phyloP scores from a whole-genome alignment of 345 rosid species.

The Bruguiera parviflora region DNA sequence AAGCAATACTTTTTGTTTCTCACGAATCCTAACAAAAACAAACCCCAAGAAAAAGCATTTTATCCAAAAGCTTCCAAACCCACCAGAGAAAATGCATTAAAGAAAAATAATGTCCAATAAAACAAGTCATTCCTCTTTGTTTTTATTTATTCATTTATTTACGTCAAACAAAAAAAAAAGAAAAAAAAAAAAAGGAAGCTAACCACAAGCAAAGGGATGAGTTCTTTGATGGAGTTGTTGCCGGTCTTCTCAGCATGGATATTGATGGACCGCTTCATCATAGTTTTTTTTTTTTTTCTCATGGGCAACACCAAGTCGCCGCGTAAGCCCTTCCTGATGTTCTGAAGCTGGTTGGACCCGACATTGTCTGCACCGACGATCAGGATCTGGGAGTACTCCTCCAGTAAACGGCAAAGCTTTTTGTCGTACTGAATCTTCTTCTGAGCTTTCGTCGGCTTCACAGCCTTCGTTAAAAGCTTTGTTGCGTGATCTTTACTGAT shows the following conservation, averaged over 20 bases:
- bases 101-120: too few species aligned
- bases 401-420: slow-evolving; percentile 19
- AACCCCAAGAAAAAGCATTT: too few species aligned
- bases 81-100: too few species aligned
- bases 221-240: background rate
- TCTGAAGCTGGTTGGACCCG: slow-evolving; percentile 18
- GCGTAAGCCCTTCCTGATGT: slow-evolving; percentile 10
- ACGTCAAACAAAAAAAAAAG: background rate
- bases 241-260: slow-evolving; percentile 15
- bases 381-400: slow-evolving; percentile 15
- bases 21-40: too few species aligned
- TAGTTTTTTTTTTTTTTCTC: slow-evolving; percentile 25
- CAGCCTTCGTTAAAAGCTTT: background rate
- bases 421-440: slow-evolving; percentile 11
- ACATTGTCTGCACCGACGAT: slow-evolving; percentile 22
- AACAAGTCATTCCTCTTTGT: too few species aligned
- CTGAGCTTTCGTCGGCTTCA: slow-evolving; percentile 10
- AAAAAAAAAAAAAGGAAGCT: background rate
- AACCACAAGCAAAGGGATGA: slow-evolving; percentile 20
- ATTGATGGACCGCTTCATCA: slow-evolving; percentile 21
- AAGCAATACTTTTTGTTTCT: too few species aligned
- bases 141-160: background rate
- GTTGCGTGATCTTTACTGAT: too few species aligned
- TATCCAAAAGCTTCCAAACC: too few species aligned
- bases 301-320: slow-evolving; percentile 12